Base-by-base conservation (phyloP, 768 basidiomycete genomes). In the Serendipita sp. region DNA sequence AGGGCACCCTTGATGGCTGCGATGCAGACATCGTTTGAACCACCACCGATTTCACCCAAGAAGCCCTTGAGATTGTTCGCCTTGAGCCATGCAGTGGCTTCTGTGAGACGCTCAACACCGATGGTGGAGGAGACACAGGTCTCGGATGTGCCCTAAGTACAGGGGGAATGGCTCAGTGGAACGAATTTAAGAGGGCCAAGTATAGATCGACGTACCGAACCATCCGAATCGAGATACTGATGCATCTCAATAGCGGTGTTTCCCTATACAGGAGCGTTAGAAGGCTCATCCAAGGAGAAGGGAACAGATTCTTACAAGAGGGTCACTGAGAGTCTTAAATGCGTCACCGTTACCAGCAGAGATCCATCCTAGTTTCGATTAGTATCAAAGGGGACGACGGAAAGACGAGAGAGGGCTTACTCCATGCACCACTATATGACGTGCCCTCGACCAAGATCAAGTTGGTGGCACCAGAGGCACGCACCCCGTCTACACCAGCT, bases 211-310 rank as follows among this genome's bases (percentile, higher is more conserved):
- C 48, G 48, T 53, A 53, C 71, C 18, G 82, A 83, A 68, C 81
- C 78, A 69, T 86, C 83, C 41, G 78, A 79, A 72, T 85, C 84
- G 68, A 86, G 83, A 75, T 86, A 86, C 71, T 85, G 83, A 72
- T 86, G 83, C 81, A 85, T 84, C 70, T 86, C 82, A 80, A 69
- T 2, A 18, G 63, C 56, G 18, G 46, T 64, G 15, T 62, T 37
- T 46, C 38, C n/a, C 48, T 53, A 7, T 53, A 1, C 5, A 41
- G 38, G 7, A 41, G 5, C 38, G 5, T 13, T 5, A 41, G 38
- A 2, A 7, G 2, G 38, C 5, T 1, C 38, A 2, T 41, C 13
- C 38, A 13, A 13, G 13, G 38, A 13, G 38, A 41, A 41, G 38
- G 38, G 13, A 41, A 41, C 5, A 41, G 38, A 41, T 7, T 41